Conservation (phyloP, 2,329 filamentous ascomycete genomes). For the Diaporthe citri region DNA sequence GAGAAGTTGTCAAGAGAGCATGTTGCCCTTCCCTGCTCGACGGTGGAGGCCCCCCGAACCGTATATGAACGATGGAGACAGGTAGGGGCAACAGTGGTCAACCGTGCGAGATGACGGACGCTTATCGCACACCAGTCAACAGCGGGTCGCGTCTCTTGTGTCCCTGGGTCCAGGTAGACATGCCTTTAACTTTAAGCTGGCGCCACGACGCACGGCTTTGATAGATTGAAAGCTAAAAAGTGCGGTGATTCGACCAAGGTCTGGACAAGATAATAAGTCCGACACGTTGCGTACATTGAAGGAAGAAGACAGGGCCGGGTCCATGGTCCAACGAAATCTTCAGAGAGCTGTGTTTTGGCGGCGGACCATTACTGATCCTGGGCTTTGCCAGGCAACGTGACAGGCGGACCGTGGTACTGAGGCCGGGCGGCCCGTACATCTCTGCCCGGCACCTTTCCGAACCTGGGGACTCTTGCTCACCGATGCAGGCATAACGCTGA, state of each 20-base stretch:
- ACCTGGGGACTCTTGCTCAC: slow-evolving; percentile 1
- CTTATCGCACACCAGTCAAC: neutral
- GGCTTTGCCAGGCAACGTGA: neutral
- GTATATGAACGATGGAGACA: slow-evolving; percentile 4
- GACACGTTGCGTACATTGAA: neutral
- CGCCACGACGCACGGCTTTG: neutral
- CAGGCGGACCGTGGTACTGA: neutral
- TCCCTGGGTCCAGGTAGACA: neutral
- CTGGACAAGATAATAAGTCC: neutral
- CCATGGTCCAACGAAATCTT: neutral
- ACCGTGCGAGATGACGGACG: neutral
- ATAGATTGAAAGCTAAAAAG: neutral
- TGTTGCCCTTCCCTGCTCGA: neutral
- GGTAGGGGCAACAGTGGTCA: neutral
- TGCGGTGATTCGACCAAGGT: too few relatives aligned
- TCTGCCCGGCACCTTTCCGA: slow-evolving; percentile 5
- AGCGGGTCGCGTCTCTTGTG: neutral
- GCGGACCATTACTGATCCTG: too few relatives aligned
- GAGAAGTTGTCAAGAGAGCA: neutral
- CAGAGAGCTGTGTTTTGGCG: neutral
- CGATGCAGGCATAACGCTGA: neutral
- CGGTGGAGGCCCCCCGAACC: neutral
- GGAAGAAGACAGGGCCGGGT: neutral
- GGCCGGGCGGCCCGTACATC: neutral
- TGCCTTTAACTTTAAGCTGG: neutral